Base-by-base conservation (phyloP, 495 filamentous ascomycete genomes). In the Amniculicola lignicola region DNA sequence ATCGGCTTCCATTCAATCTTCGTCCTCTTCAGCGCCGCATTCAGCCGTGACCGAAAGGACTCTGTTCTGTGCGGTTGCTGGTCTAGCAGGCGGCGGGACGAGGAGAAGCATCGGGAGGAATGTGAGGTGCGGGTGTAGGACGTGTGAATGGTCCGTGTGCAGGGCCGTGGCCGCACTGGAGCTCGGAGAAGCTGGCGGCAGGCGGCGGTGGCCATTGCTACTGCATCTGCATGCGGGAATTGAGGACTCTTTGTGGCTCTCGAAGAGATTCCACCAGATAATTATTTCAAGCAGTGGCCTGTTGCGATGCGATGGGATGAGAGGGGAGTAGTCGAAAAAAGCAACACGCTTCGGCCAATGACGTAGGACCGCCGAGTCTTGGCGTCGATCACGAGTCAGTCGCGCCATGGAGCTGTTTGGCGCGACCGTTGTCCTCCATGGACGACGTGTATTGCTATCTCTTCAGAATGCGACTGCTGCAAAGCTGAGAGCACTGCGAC, bases 1-100 rank as follows among this genome's bases (percentile, higher is more conserved):
- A 98, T 97, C n/a, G 88, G 88, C 72, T 91, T 86, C 93, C 93
- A 98, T 78, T 88, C 81, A 44, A 95, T 79, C 62, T 85, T 93
- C 24, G 88, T 94, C 55, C 85, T 75, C 50, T 77, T 72, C 56
- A 88, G 75, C 7, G 84, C 86, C 35, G 79, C 76, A 42, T 79
- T 81, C 56, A 83, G 74, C 36, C 82, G 73, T 48, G 79, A 80
- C 19, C 79, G 68, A 69, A 89, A 91, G 4, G 84, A 80, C 29
- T 81, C 77, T 51, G 77, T 79, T 21, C 74, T 57, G 46, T 73
- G 58, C 63, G 62, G 53, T 69, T 70, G 52, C 43, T 73, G 75
- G 37, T 75, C 61, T 39, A 61, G 61, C 58, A 70, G 70, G 25
- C 59, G 67, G 44, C 72, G 70, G 1, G 74, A 73, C 11, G 63